A percentile compares a stretch with the other conserved stretches of the same genome.
These are phyloP conservation scores for Chaetomiaceae sp. DNA, from an alignment of 2,329 filamentous ascomycete species.

Conservation along the genomic window DNA sequence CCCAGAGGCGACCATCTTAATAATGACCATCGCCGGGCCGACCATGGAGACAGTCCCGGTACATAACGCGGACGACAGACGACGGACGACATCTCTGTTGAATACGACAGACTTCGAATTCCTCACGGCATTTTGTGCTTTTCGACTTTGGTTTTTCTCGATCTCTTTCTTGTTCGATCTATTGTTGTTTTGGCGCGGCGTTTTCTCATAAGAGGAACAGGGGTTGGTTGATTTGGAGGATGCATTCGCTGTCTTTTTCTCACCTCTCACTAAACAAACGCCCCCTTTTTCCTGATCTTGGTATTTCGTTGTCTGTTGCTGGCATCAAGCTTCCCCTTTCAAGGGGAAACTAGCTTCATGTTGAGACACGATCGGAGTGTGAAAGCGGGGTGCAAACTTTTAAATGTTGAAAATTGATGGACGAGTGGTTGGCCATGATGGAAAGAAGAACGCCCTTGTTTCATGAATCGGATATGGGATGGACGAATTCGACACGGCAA, in stretches of 20 bases:
- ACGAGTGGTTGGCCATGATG: slow-evolving; percentile 5
- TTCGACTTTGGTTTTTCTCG: neutral
- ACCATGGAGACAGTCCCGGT: neutral
- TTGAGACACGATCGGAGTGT: slow-evolving; percentile 1
- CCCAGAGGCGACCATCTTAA: neutral
- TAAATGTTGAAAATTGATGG: neutral
- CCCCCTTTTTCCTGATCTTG: neutral
- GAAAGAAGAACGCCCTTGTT: slow-evolving; percentile 8
- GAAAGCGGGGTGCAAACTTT: neutral
- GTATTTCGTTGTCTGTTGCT: slow-evolving; percentile 8
- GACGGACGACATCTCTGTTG: slow-evolving; percentile 14
- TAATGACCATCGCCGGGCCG: neutral
- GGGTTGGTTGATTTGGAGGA: neutral
- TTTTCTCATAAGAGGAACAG: slow-evolving; percentile 3
- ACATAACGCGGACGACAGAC: slow-evolving; percentile 8
- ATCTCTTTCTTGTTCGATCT: neutral
- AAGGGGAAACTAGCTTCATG: slow-evolving; percentile 9
- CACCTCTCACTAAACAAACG: neutral
- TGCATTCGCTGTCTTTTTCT: slow-evolving; percentile 5
- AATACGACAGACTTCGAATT: slow-evolving; percentile 8
- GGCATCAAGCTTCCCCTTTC: slow-evolving; percentile 5
- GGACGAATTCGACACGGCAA: slow-evolving; percentile 6
- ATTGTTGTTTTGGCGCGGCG: slow-evolving; percentile 9
- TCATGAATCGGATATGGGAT: slow-evolving; percentile 13
- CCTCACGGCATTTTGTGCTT: slow-evolving; percentile 4